Evolutionary conservation across 139 green algal genomes (phyloP).

Genomic region (Tetradesmus obliquus): DNA sequence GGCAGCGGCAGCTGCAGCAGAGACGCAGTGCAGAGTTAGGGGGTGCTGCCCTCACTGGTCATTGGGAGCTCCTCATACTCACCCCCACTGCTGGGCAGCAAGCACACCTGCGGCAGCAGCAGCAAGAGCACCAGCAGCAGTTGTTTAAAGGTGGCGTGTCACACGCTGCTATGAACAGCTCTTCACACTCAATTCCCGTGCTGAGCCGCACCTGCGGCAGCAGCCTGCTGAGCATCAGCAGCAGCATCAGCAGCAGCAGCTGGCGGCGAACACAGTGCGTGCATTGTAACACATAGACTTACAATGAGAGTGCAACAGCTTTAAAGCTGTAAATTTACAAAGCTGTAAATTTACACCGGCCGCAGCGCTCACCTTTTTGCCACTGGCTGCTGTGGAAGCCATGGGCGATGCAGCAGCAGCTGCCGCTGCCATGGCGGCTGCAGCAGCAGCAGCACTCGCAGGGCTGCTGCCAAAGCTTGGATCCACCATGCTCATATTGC

Average conservation of each 20-base stretch:
- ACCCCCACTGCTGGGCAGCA: slow-evolving; percentile 49
- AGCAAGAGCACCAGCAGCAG: no score
- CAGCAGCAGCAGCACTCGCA: not conserved
- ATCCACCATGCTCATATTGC: not conserved
- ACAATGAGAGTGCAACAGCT: no score
- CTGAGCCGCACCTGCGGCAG: slow-evolving; percentile 53
- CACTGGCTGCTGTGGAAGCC: not conserved
- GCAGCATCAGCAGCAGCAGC: no score
- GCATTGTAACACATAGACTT: no score
- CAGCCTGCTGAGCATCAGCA: no score
- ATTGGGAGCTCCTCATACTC: slow-evolving; percentile 33
- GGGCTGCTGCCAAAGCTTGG: not conserved
- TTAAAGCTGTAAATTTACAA: no score
- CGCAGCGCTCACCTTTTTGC: not conserved
- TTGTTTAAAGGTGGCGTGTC: not conserved
- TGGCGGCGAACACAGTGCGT: no score
- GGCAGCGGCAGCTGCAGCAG: not conserved
- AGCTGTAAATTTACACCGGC: no score
- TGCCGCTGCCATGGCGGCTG: no score
- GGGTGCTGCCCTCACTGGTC: not conserved
- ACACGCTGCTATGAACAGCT: not conserved
- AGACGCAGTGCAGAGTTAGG: not conserved
- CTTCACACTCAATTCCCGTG: slow-evolving; percentile 35
- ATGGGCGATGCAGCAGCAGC: not conserved
- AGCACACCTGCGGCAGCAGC: slow-evolving; percentile 45